Percentiles rank a stretch among this genome's conserved stretches.
These are phyloP conservation scores for Ustilago esculenta DNA, from an alignment of 1,284 basidiomycete genomes.

Conservation along the genomic window DNA sequence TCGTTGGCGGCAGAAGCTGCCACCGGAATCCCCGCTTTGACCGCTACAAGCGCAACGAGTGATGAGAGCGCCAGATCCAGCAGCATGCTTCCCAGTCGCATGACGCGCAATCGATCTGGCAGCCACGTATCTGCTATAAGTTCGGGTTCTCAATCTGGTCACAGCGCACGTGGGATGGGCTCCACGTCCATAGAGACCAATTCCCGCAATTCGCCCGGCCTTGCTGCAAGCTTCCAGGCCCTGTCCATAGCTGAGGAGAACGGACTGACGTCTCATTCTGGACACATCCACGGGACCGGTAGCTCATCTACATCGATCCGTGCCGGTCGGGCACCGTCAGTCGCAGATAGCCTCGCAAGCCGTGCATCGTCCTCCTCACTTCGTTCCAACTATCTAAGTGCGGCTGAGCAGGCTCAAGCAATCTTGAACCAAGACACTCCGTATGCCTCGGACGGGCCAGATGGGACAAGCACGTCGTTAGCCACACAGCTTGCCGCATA, in stretches of 20 bases:
- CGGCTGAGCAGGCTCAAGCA: constrained; percentile 51
- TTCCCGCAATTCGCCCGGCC: constrained; percentile 29
- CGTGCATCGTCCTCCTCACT: constrained; percentile 41
- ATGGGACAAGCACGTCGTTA: constrained; percentile 40
- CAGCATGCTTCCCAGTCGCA: neutral
- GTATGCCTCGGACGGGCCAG: constrained; percentile 21
- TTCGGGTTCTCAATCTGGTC: constrained; percentile 36
- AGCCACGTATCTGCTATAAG: constrained; percentile 40
- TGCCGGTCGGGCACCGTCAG: constrained; percentile 18
- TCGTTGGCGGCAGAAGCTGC: constrained; percentile 4
- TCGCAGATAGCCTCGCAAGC: constrained; percentile 25
- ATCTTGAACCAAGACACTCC: constrained; percentile 47
- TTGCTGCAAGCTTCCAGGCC: constrained; percentile 24
- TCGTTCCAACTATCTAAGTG: constrained; percentile 42
- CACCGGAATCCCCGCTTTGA: neutral
- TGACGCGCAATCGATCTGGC: constrained; percentile 41
- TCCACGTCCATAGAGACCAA: constrained; percentile 7
- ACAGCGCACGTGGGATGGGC: constrained; percentile 16
- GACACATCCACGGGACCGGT: neutral
- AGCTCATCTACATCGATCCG: constrained; percentile 9
- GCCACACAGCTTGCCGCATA: constrained; percentile 51
- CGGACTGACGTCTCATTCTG: constrained; percentile 7
- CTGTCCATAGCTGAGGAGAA: constrained; percentile 46
- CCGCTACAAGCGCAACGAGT: neutral
- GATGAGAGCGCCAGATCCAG: constrained; percentile 1